Base-by-base conservation (phyloP, 2,329 filamentous ascomycete genomes). In the Nemania diffusa region DNA sequence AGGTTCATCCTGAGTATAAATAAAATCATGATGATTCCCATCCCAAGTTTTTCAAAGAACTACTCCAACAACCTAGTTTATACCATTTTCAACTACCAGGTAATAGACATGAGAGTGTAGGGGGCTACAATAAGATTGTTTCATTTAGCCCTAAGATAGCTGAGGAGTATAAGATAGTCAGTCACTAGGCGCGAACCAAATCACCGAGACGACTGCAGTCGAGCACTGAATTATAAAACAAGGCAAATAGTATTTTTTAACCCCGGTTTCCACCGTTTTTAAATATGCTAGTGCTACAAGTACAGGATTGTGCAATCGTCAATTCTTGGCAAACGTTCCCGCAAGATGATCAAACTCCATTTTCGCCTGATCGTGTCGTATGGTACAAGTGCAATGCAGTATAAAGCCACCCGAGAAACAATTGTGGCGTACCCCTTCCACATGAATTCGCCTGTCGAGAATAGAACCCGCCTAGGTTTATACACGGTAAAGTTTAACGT, bases 331-430 rank as follows among this genome's bases (percentile, higher is more conserved):
- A 22, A 22, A 29, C 26, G n/a, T 27, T 52, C 32, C 50, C 48
- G 13, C 34, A 8, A 13, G 15, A 59, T 44, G 32, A 34, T 22
- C 62, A 44, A 53, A 32, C 32, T 51, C 42, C 34, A 51, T 62
- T 61, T 22, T 29, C 51, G 42, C 29, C 26, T 24, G 24, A 5
- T 51, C 51, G 11, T 51, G 51, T 34, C 51, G 44, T 51, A 57
- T 61, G 57, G 20, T 57, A 55, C 27, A 26, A 24, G 34, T 48
- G 46, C 46, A 51, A 56, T 50, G 63, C 51, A 34, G 37, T 53
- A 13, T n/a, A 37, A n/a, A 46, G 15, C 9, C n/a, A 42, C n/a
- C 27, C 37, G 26, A 51, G n/a, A 11, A 8, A 29, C 26, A 42
- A 40, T 8, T 22, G 20, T 32, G 6, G 6, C 29, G 20, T n/a